Evolutionary conservation across 192 early-diverging fungal genomes (phyloP), one percentile per base, ranked within the genome.

Genomic region (Mortierella antarctica): DNA sequence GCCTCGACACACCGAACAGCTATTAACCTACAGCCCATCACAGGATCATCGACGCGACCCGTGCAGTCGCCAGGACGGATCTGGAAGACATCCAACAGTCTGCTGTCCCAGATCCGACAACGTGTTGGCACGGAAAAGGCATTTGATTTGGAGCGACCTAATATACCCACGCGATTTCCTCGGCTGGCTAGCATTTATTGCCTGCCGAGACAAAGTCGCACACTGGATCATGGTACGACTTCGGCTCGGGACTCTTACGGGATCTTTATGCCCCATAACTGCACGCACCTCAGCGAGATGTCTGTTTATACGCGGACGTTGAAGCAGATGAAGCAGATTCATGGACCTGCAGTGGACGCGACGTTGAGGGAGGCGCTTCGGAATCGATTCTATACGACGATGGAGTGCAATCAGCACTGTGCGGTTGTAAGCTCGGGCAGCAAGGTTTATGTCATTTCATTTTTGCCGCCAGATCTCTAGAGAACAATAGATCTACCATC

Each of bases 391-490:
- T 80, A 72, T 48, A 80, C 76, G 23, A 72, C 76, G 4, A 80
- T 80, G 76, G 76, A 80, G 23, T 80, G 76, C 39, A 80, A 80
- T 44, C 50, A 71, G 65, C 76, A 80, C 45, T 80, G 76, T 47
- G 76, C 76, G 9, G 76, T 80, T 1, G 76, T 80, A 14, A 80
- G 76, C 10, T 72, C 69, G 4, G 76, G 76, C 14, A 72, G 48
- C 70, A 50, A 63, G 42, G 58, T 80, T 20, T 80, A 80, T 63
- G 65, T 80, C 50, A 62, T 80, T 15, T 80, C 76, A 8, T 80
- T 80, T 40, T 13, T 80, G 45, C 76, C 76, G 0, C 52, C 56
- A 40, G 68, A 71, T 10, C 23, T 66, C 17, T 78, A 61, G 44
- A 49, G 10, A 14, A 23, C 13, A 31, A 31, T 31, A 31, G 31